Evolutionary conservation across 306 rosid genomes (phyloP), one percentile per base, ranked within the genome.

Genomic region (Inga oerstediana): DNA sequence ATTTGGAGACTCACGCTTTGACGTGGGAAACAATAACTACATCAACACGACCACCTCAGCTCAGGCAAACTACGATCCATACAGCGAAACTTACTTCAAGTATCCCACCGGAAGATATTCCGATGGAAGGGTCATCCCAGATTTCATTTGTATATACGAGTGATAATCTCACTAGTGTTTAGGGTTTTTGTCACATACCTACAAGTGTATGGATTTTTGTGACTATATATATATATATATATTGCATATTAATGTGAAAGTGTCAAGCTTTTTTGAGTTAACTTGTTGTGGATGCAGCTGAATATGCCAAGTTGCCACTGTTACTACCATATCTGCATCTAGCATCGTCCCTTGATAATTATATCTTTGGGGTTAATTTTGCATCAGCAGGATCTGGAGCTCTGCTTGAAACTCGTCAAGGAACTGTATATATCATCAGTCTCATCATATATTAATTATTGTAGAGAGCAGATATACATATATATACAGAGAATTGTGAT

Each of bases 1-100:
- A 71, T 87, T 92, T 30, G 94, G 94, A 5, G 94, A 89, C 80
- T 92, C 94, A 17, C 0, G 75, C 3, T 89, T 77, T 17, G 97
- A 90, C 43, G 83, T 39, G 0, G 97, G 94, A 35, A 89, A 83
- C 68, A 89, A 90, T 74, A 85, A 89, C 80, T 89, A 89, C 76
- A 82, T 90, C 80, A 75, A 84, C 76, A 89, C 86, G 49, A 79
- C 85, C 11, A 52, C 78, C 7, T 5, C 1, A 8, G 2, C 0
- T 30, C 76, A 69, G 59, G 86, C 87, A 32, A 87, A 87, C 46
- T 83, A 5, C 17, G 10, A 5, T n/a, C 90, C 90, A 1, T 89
- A 87, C 27, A 90, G 92, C 0, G 54, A 83, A 79, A 83, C 87
- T 67, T 81, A 67, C 84, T 87, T 89, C 70, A 81, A 81, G 48